These are phyloP conservation scores for Candida alai DNA, from an alignment of 805 yeast genomes.

Conservation along the genomic window DNA sequence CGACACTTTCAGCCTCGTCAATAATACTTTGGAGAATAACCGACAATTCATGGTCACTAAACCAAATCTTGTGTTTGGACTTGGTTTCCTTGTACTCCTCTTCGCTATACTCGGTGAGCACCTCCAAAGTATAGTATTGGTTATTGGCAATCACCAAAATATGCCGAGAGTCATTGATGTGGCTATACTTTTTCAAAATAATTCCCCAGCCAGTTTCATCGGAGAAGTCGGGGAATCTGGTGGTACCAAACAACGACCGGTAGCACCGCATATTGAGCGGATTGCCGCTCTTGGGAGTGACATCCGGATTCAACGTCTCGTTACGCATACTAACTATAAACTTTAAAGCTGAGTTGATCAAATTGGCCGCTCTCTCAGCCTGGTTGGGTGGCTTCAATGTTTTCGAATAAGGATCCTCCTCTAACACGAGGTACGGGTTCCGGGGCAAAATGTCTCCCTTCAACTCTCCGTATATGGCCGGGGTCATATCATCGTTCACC, in stretches of 20 bases:
- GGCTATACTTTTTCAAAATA: slow-evolving; percentile 29
- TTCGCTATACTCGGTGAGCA: slow-evolving; percentile 30
- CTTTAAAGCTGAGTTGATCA: slow-evolving; percentile 63
- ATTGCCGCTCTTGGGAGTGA: slow-evolving; percentile 44
- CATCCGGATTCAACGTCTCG: slow-evolving; percentile 54
- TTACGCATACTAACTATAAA: slow-evolving; percentile 58
- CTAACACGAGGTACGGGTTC: slow-evolving; percentile 71
- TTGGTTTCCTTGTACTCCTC: slow-evolving; percentile 16
- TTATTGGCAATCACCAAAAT: slow-evolving; percentile 48
- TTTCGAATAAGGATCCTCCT: slow-evolving; percentile 65
- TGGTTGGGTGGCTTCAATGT: slow-evolving; percentile 60
- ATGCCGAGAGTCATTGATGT: slow-evolving; percentile 41
- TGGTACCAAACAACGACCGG: slow-evolving; percentile 62
- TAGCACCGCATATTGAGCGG: slow-evolving; percentile 69
- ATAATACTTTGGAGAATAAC: slow-evolving; percentile 41
- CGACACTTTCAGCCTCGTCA: slow-evolving; percentile 30
- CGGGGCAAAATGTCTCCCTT: slow-evolving; percentile 69
- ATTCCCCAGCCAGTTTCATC: slow-evolving; percentile 30
- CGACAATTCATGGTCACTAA: slow-evolving; percentile 49
- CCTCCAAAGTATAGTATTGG: slow-evolving; percentile 49
- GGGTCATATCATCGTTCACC: slow-evolving; percentile 45
- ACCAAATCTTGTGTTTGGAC: slow-evolving; percentile 43
- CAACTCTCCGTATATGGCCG: slow-evolving; percentile 60
- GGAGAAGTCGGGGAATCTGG: slow-evolving; percentile 42
- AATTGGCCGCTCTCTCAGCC: slow-evolving; percentile 61